These are phyloP conservation scores for Paxillus involutus DNA, from an alignment of 768 basidiomycete species.

Conservation along the genomic window DNA sequence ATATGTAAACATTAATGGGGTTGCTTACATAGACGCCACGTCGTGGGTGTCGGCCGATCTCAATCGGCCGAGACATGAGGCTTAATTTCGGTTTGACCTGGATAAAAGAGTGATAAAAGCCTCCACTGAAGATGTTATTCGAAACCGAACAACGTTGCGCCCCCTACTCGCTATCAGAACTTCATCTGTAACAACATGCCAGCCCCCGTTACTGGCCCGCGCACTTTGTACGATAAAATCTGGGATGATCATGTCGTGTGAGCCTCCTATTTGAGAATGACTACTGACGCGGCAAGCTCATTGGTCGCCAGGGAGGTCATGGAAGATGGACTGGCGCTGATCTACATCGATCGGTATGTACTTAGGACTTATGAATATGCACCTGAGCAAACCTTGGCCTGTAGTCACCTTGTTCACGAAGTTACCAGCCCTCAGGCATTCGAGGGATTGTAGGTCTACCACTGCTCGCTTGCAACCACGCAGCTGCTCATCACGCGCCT, in stretches of 20 bases:
- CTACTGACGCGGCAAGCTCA: conserved; percentile 9
- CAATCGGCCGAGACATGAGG: not conserved
- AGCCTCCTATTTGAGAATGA: conserved; percentile 26
- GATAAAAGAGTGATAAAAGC: not conserved
- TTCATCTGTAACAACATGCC: conserved; percentile 43
- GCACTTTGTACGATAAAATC: conserved; percentile 97
- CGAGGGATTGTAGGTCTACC: conserved; percentile 67
- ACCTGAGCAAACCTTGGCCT: not conserved
- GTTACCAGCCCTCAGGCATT: conserved; percentile 95
- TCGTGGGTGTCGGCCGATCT: not conserved
- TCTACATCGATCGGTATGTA: conserved; percentile 78
- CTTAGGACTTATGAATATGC: not conserved
- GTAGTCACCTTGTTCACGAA: conserved; percentile 74
- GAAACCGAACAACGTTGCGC: not conserved
- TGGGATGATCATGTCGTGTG: conserved; percentile 97
- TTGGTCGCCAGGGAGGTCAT: conserved; percentile 54
- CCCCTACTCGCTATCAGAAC: not conserved
- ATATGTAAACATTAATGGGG: no score
- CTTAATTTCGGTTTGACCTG: no score
- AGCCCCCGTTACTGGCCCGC: conserved; percentile 56
- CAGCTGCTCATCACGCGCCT: conserved; percentile 10
- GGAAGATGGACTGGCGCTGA: conserved; percentile 74
- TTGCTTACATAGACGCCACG: no score
- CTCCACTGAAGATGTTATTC: not conserved
- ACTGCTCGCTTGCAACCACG: not conserved